These are phyloP conservation scores for Eucalyptus virginea DNA, from an alignment of 345 rosid species.

Conservation along the genomic window DNA sequence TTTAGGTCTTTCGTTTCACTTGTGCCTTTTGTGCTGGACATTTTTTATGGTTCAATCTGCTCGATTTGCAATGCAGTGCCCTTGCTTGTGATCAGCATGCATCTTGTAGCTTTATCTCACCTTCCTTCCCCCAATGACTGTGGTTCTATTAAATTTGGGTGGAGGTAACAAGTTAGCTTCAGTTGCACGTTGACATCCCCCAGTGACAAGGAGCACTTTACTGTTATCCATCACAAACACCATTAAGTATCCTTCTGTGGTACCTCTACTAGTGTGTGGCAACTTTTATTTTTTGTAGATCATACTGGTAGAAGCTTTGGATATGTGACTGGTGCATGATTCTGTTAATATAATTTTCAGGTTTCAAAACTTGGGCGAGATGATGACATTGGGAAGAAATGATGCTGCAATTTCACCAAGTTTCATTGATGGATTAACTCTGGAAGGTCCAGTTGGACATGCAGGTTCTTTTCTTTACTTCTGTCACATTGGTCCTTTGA, in stretches of 20 bases:
- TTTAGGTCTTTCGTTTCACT: constrained; percentile 32
- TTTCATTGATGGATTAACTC: constrained; percentile 79
- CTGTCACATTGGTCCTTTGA: neutral
- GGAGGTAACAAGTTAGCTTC: neutral
- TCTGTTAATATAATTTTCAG: constrained; percentile 17
- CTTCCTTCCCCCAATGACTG: neutral
- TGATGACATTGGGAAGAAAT: constrained; percentile 87
- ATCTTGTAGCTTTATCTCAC: neutral
- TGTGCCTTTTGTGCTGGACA: neutral
- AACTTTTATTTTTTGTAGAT: neutral
- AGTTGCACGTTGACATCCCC: neutral
- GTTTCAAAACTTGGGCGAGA: constrained; percentile 91
- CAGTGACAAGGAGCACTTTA: neutral
- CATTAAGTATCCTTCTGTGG: neutral
- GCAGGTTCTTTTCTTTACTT: constrained; percentile 28
- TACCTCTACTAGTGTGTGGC: neutral
- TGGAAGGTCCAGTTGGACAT: constrained; percentile 87
- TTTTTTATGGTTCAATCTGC: neutral
- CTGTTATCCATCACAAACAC: neutral
- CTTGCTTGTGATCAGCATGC: neutral
- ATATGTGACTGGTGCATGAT: neutral
- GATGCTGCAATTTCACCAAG: constrained; percentile 86
- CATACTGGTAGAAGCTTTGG: neutral
- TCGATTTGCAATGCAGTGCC: neutral
- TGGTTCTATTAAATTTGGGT: neutral